Percentiles rank a stretch among this genome's conserved stretches.
Conservation (phyloP, 176 grass and related monocot genomes). For the Ampelocalamus luodianensis region DNA sequence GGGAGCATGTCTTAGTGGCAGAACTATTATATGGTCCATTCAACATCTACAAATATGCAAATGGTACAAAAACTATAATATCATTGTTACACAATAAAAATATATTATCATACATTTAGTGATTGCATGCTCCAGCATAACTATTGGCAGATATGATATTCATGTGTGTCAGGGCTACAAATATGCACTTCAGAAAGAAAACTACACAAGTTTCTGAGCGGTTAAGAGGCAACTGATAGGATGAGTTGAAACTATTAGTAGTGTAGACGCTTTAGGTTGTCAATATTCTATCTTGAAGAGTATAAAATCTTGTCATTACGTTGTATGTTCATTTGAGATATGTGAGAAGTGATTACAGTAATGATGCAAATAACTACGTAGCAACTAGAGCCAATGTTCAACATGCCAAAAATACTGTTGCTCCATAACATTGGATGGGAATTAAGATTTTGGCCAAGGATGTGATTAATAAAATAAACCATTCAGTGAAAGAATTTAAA, state of each 20-base stretch:
- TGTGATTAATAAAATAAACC: background rate
- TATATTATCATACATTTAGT: background rate
- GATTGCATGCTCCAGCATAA: background rate
- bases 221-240: constrained; percentile 2
- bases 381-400: background rate
- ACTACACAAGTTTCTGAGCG: background rate
- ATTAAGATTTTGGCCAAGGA: background rate
- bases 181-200: background rate
- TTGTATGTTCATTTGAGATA: background rate
- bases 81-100: background rate
- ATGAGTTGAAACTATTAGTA: background rate
- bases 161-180: background rate
- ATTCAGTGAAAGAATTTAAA: background rate
- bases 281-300: constrained; percentile 18
- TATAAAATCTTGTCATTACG: background rate
- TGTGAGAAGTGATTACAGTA: background rate
- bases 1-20: background rate
- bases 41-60: background rate
- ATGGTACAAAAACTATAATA: background rate
- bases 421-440: background rate
- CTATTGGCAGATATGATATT: background rate
- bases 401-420: background rate
- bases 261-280: background rate
- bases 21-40: background rate
- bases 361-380: constrained; percentile 5